Percentiles rank a stretch among this genome's conserved stretches.
Evolutionary conservation across 1,284 basidiomycete genomes (phyloP).

Genomic region (Marasmius fiardii): DNA sequence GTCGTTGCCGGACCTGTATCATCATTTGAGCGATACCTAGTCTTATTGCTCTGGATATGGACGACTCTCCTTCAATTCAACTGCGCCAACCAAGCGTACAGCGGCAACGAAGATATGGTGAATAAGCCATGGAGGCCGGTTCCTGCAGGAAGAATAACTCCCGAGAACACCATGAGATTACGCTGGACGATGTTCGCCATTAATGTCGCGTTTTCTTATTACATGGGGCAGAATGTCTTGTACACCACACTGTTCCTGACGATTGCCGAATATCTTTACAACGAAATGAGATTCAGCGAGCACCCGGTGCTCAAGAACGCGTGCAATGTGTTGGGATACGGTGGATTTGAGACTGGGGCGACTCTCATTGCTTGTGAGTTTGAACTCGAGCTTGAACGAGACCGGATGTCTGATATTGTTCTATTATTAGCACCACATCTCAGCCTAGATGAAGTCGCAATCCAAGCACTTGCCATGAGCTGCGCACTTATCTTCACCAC

Average conservation of each 20-base stretch:
- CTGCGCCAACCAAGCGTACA: conserved; percentile 37
- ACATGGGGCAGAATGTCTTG: conserved; percentile 17
- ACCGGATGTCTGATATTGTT: background rate
- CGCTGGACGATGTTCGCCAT: conserved; percentile 26
- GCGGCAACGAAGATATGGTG: conserved; percentile 26
- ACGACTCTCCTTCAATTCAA: conserved; percentile 36
- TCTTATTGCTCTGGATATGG: conserved; percentile 35
- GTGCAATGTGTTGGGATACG: conserved; percentile 26
- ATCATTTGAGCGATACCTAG: background rate
- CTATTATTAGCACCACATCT: background rate
- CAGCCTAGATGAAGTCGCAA: conserved; percentile 17
- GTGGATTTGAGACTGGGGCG: conserved; percentile 28
- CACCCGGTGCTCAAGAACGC: conserved; percentile 27
- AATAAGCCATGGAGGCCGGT: conserved; percentile 36
- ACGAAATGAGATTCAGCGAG: conserved; percentile 20
- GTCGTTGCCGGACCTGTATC: background rate
- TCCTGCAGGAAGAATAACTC: conserved; percentile 26
- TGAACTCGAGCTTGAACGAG: background rate
- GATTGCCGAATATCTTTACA: conserved; percentile 21
- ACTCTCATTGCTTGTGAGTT: conserved; percentile 28
- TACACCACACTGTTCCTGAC: conserved; percentile 18
- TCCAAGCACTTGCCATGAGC: conserved; percentile 23
- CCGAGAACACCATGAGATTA: conserved; percentile 16
- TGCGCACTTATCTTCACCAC: conserved; percentile 26
- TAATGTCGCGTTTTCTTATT: conserved; percentile 23